Evolutionary conservation across 192 early-diverging fungal species (phyloP), one percentile per base, ranked within the genome.

Genomic region (Coemansia sp.): DNA sequence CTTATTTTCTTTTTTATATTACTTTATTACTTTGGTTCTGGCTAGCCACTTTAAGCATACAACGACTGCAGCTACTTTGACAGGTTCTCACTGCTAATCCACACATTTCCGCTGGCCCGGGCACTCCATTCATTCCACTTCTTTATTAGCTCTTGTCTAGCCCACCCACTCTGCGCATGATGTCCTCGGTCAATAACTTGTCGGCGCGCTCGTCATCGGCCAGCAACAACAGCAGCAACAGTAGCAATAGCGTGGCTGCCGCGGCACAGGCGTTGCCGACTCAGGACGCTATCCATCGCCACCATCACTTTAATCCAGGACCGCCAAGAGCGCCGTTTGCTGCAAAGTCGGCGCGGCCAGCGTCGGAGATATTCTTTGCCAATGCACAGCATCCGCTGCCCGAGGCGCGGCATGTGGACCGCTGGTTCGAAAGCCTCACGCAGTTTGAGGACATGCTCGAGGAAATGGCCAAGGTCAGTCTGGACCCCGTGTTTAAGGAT

Each of bases 391-490:
- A 81, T 33, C 74, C 79, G 43, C 60, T 81, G 49, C 79, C 79
- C 58, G 63, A 73, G 64, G 74, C 79, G 36, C 73, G 73, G 46
- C 73, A 76, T 52, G 65, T 95, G 60, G 95, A 98, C 82, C 85
- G 87, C 61, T 95, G 94, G 94, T 95, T 94, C 69, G 93, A 95
- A 79, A 94, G 96, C 66, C 78, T 98, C 49, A 90, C 91, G 69
- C 92, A 95, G 74, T 96, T 95, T 78, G 94, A 98, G 76, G 87
- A 91, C 57, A 95, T 93, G 55, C 86, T 98, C 12, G 94, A 98
- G 75, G 92, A 95, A 63, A 95, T 97, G 92, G 92, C 93, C 50
- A 79, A 83, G 33, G 89, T 89, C 49, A 89, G 89, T 64, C 78
- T 94, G 55, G 95, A 96, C 74, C 90, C 89, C 46, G 88, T 88